phyloP scores from a whole-genome alignment of 352 stramenopile genomes.

The Peronospora farinosa region DNA sequence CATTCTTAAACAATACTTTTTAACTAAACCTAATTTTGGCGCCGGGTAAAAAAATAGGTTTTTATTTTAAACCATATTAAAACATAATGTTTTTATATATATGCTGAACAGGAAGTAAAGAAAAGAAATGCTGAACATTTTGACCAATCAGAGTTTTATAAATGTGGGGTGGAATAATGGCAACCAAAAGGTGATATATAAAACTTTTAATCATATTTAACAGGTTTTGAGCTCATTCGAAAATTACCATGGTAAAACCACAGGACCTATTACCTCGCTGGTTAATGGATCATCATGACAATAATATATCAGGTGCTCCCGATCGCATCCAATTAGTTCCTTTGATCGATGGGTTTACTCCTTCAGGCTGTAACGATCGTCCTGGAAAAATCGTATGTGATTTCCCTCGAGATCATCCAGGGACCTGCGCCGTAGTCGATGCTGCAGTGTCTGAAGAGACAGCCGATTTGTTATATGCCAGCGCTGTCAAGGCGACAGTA shows the following conservation, averaged over 20 bases:
- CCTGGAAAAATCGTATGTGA: constrained; percentile 41
- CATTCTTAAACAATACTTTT: no score
- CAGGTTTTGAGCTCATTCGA: no score
- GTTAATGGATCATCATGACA: constrained; percentile 21
- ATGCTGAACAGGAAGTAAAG: no score
- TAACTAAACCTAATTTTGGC: no score
- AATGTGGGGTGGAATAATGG: no score
- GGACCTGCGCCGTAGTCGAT: constrained; percentile 39
- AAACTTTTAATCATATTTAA: no score
- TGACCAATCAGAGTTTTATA: no score
- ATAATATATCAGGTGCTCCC: constrained; percentile 7
- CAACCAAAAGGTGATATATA: no score
- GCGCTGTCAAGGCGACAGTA: constrained; percentile 45
- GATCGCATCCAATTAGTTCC: constrained; percentile 21
- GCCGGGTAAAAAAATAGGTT: no score
- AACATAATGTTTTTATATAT: no score
- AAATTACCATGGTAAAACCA: constrained; percentile 14
- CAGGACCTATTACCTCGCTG: constrained; percentile 28
- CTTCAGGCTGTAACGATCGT: constrained; percentile 39
- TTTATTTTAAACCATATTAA: no score
- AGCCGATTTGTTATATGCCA: constrained; percentile 50
- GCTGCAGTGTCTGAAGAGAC: constrained; percentile 37
- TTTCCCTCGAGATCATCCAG: constrained; percentile 32
- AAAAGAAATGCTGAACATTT: no score
- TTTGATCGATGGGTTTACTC: constrained; percentile 62